Percentiles rank a stretch among this genome's conserved stretches.
Evolutionary conservation across 2,329 filamentous ascomycete species (phyloP).

Genomic region (Neonectria ditissima): DNA sequence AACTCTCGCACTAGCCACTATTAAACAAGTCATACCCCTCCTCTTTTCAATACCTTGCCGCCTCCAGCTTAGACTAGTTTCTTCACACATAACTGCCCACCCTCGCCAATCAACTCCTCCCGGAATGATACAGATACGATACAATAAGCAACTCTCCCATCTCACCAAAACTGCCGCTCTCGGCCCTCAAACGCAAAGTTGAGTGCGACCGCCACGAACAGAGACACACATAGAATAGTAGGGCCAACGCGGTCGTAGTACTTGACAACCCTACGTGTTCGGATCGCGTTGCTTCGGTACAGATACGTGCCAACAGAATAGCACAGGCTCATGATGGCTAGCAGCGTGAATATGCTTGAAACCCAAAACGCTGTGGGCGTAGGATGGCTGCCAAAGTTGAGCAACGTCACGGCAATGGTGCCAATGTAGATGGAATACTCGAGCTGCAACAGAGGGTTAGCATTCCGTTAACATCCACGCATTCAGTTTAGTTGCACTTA

Average conservation of each 20-base stretch:
- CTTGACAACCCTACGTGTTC: conserved; percentile 83
- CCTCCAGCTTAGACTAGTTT: conserved; percentile 7
- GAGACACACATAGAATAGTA: conserved; percentile 76
- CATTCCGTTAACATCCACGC: background rate
- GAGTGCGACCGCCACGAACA: conserved; percentile 79
- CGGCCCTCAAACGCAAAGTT: conserved; percentile 86
- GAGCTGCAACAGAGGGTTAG: conserved; percentile 64
- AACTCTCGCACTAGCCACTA: conserved; percentile 27
- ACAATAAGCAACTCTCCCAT: background rate
- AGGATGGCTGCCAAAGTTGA: conserved; percentile 79
- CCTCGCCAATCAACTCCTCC: conserved; percentile 24
- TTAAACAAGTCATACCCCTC: conserved; percentile 6
- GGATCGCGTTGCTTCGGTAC: conserved; percentile 88
- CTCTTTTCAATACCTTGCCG: conserved; percentile 21
- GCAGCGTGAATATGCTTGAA: conserved; percentile 82
- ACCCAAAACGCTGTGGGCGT: conserved; percentile 72
- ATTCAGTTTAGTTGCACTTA: conserved; percentile 54
- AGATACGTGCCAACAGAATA: conserved; percentile 89
- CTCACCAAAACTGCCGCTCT: conserved; percentile 67
- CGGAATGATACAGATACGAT: conserved; percentile 20
- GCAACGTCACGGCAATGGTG: conserved; percentile 83
- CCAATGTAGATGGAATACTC: conserved; percentile 97
- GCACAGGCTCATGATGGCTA: conserved; percentile 81
- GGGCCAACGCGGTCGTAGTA: conserved; percentile 95
- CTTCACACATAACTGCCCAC: background rate